Conservation (phyloP, 306 rosid species). For the Cicer judaicum region DNA sequence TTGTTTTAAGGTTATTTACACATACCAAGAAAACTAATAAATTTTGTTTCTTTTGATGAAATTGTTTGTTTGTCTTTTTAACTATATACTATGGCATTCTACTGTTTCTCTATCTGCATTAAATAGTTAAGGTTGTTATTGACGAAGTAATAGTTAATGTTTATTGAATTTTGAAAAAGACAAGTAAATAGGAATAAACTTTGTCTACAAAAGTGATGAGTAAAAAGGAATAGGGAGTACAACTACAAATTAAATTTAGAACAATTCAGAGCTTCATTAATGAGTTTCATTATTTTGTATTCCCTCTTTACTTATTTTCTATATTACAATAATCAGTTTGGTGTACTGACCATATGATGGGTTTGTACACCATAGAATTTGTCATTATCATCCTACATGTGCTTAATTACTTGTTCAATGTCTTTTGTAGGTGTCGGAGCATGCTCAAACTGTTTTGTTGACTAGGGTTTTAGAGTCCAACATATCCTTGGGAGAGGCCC, state of each 20-base stretch:
- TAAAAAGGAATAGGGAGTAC: too few relatives aligned
- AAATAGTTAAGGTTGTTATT: too few relatives aligned
- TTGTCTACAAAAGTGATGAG: too few relatives aligned
- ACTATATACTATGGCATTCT: too few relatives aligned
- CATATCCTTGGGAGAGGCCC: constrained; percentile 65
- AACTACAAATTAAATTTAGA: not conserved
- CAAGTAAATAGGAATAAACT: too few relatives aligned
- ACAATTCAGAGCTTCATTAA: not conserved
- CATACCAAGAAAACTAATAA: too few relatives aligned
- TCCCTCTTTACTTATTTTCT: constrained; percentile 1
- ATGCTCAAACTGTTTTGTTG: constrained; percentile 84
- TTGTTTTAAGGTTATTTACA: too few relatives aligned
- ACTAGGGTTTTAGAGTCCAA: constrained; percentile 74
- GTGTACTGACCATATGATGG: not conserved
- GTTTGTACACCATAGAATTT: not conserved
- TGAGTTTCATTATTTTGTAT: constrained; percentile 9
- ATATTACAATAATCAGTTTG: not conserved
- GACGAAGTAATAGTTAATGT: too few relatives aligned
- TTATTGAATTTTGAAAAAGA: too few relatives aligned
- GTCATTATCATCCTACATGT: constrained; percentile 33
- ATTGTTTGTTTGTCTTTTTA: too few relatives aligned
- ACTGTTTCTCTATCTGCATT: too few relatives aligned
- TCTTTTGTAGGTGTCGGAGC: constrained; percentile 76
- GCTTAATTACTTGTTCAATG: constrained; percentile 36
- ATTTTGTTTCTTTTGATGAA: too few relatives aligned